Evolutionary conservation across 225 moss, liverwort and hornwort genomes (phyloP).

Genomic region (Physcomitrellopsis africana): DNA sequence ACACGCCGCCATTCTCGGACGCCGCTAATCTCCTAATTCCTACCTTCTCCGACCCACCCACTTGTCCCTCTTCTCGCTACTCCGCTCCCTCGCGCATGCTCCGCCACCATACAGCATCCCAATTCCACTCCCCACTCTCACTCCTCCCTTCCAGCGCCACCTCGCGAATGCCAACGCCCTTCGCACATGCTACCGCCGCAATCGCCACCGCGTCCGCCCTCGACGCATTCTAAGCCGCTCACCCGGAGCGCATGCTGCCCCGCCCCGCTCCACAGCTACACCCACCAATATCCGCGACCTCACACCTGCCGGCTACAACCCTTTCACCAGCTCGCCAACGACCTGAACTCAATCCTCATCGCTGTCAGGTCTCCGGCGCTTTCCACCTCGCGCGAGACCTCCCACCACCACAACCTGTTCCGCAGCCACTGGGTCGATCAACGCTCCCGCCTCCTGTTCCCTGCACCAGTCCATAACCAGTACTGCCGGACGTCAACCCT

Average conservation of each 20-base stretch:
- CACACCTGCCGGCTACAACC: not conserved
- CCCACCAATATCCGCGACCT: not conserved
- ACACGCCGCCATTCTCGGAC: conserved; percentile 57
- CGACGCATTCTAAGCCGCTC: conserved; percentile 13
- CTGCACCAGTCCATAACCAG: conserved; percentile 44
- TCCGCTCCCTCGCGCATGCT: not conserved
- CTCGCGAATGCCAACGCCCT: conserved; percentile 6
- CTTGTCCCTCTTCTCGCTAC: not conserved
- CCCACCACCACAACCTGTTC: conserved; percentile 41
- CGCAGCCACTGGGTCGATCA: conserved; percentile 35
- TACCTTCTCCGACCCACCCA: not conserved
- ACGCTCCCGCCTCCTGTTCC: conserved; percentile 32
- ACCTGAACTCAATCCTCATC: conserved; percentile 12
- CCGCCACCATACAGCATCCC: conserved; percentile 6
- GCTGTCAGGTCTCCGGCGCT: not conserved
- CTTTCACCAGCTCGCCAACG: conserved; percentile 12
- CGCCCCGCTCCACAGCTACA: not conserved
- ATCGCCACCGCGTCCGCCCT: conserved; percentile 18
- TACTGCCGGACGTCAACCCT: conserved; percentile 5
- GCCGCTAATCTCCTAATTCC: not conserved
- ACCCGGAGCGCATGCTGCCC: conserved; percentile 9
- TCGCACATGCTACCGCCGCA: not conserved
- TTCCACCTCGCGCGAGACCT: not conserved
- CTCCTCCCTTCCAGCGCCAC: not conserved
- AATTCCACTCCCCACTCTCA: conserved; percentile 13